These are phyloP conservation scores for Bretziella fagacearum DNA, from an alignment of 2,329 filamentous ascomycete species.

Conservation along the genomic window DNA sequence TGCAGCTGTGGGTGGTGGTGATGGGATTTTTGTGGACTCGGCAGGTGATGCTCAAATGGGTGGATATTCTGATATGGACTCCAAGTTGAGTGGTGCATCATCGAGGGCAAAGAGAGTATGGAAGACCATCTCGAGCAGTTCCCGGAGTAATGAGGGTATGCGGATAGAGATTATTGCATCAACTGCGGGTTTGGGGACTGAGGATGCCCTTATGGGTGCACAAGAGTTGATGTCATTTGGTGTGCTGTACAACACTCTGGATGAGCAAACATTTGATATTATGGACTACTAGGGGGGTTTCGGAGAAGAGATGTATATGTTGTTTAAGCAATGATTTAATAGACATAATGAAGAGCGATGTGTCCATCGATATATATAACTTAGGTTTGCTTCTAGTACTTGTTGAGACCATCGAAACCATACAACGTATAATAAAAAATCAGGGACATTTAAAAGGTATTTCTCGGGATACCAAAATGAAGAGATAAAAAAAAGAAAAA, in stretches of 20 bases:
- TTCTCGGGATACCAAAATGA: not conserved
- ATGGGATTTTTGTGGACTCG: slow-evolving; percentile 39
- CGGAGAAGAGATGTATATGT: not conserved
- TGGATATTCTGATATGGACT: slow-evolving; percentile 6
- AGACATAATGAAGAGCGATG: not conserved
- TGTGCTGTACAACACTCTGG: slow-evolving; percentile 75
- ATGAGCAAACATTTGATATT: slow-evolving; percentile 83
- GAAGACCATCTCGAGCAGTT: slow-evolving; percentile 46
- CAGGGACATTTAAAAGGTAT: not conserved
- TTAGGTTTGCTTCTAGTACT: not conserved
- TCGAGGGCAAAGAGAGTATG: slow-evolving; percentile 52
- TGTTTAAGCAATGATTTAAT: slow-evolving; percentile 5
- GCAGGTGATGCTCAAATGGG: slow-evolving; percentile 25
- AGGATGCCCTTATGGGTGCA: slow-evolving; percentile 57
- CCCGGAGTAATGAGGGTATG: slow-evolving; percentile 65
- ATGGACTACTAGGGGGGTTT: slow-evolving; percentile 40
- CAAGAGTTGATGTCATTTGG: slow-evolving; percentile 63
- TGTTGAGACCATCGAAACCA: not conserved
- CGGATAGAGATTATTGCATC: slow-evolving; percentile 63
- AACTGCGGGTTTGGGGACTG: slow-evolving; percentile 44
- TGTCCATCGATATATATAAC: not conserved
- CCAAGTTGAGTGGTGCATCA: slow-evolving; percentile 33
- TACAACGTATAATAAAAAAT: not conserved
- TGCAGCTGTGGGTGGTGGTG: slow-evolving; percentile 23
- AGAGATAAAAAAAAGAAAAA: not conserved